Percentiles rank a stretch among this genome's conserved stretches.
Conservation (phyloP, 73 alveolate genomes). For the Durusdinium trenchii region DNA sequence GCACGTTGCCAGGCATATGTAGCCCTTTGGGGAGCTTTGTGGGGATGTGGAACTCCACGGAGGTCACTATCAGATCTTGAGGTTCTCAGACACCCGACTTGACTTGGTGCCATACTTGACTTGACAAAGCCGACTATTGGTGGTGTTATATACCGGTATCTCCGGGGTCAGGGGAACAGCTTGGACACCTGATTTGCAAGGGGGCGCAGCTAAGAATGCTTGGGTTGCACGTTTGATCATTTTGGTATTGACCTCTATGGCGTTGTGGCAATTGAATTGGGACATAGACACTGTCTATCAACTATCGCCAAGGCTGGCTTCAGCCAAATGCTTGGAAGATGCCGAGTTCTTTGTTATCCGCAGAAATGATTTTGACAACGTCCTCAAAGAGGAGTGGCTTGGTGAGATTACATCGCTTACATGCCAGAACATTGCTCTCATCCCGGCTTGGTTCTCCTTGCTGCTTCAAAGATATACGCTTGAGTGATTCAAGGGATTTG, state of each 20-base stretch:
- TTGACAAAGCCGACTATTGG: no score
- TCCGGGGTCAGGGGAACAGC: background rate
- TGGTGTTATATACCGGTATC: no score
- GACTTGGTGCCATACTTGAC: no score
- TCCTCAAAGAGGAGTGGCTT: constrained; percentile 75
- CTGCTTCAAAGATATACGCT: no score
- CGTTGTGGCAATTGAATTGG: background rate
- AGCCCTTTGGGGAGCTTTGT: background rate
- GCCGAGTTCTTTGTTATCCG: constrained; percentile 78
- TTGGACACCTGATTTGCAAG: background rate
- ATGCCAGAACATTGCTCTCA: no score
- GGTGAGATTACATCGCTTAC: no score
- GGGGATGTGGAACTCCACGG: no score
- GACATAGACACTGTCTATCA: background rate
- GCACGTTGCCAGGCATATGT: background rate
- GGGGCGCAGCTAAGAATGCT: background rate
- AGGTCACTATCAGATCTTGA: no score
- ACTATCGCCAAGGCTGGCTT: background rate
- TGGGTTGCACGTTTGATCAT: background rate
- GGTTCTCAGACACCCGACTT: no score
- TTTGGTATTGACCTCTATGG: background rate
- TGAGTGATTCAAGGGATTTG: no score
- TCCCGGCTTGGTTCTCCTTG: no score
- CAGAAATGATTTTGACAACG: constrained; percentile 78
- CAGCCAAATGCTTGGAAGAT: constrained; percentile 68